phyloP scores from a whole-genome alignment of 2,329 filamentous ascomycete species.

The Alternaria rosae region DNA sequence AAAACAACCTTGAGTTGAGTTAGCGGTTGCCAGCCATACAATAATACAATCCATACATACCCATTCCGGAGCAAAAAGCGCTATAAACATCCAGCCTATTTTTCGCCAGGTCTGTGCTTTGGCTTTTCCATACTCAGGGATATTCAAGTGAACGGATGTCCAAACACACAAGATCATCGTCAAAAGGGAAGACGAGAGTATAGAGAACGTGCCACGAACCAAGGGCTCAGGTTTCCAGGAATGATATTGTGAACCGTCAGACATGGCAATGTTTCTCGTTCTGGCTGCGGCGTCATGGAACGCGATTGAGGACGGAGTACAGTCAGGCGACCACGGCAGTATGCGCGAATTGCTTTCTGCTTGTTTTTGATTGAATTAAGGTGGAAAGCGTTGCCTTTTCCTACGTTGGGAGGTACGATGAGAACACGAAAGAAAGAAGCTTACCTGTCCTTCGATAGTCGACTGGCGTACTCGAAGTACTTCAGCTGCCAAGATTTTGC shows the following conservation, averaged over 20 bases:
- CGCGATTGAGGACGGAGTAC: too few species aligned
- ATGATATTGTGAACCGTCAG: neutral
- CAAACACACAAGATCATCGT: neutral
- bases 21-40: too few species aligned
- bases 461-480: too few species aligned
- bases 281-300: too few species aligned
- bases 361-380: too few species aligned
- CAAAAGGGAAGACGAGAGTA: neutral
- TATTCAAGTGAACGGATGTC: neutral
- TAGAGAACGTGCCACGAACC: neutral
- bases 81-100: neutral
- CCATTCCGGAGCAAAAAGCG: neutral
- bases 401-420: too few species aligned
- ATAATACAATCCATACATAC: rapidly evolving
- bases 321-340: too few species aligned
- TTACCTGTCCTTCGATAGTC: too few species aligned
- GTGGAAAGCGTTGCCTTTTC: too few species aligned
- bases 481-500: neutral
- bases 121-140: neutral
- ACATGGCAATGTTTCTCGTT: too few species aligned
- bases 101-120: neutral
- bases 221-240: neutral
- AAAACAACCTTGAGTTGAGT: neutral
- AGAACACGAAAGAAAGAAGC: too few species aligned
- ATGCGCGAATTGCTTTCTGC: too few species aligned